Conservation (phyloP, 2,329 filamentous ascomycete genomes). For the Diplodia mutila region DNA sequence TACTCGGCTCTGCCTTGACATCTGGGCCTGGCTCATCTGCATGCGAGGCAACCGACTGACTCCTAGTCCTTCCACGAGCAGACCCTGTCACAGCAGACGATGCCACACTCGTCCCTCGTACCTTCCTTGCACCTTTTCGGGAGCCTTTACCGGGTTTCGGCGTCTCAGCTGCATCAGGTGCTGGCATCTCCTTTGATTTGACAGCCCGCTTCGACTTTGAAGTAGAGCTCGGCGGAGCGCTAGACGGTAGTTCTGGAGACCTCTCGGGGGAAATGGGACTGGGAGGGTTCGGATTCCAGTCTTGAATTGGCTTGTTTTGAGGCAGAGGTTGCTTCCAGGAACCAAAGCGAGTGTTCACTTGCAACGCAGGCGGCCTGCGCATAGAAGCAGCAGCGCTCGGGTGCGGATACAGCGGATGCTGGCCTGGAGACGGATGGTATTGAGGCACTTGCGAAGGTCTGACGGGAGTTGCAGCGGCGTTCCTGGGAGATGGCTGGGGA, state of each 20-base stretch:
- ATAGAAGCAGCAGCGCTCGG: neutral
- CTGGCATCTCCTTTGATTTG: slow-evolving; percentile 25
- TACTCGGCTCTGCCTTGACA: slow-evolving; percentile 54
- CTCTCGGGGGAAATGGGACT: slow-evolving; percentile 23
- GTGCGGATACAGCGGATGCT: slow-evolving; percentile 12
- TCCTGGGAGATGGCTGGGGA: slow-evolving; percentile 7
- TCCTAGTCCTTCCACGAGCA: slow-evolving; percentile 50
- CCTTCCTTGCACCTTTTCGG: slow-evolving; percentile 6
- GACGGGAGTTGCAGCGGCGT: neutral
- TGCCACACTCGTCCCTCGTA: slow-evolving; percentile 44
- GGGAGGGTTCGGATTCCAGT: slow-evolving; percentile 11
- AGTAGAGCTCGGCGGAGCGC: neutral
- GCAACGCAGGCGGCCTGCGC: slow-evolving; percentile 1
- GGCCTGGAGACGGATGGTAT: neutral
- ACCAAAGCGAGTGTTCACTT: slow-evolving; percentile 4
- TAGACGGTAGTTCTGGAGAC: slow-evolving; percentile 8
- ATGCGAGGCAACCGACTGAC: slow-evolving; percentile 53
- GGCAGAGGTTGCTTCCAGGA: slow-evolving; percentile 23
- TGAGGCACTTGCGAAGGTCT: slow-evolving; percentile 1
- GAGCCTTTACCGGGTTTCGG: slow-evolving; percentile 8
- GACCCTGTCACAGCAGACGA: slow-evolving; percentile 53
- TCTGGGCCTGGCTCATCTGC: slow-evolving; percentile 47
- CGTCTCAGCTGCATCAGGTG: slow-evolving; percentile 20
- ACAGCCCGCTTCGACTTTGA: slow-evolving; percentile 16
- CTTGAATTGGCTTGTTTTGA: neutral